Conservation (phyloP, 139 green algal species). For the Coccomyxa sp. region DNA sequence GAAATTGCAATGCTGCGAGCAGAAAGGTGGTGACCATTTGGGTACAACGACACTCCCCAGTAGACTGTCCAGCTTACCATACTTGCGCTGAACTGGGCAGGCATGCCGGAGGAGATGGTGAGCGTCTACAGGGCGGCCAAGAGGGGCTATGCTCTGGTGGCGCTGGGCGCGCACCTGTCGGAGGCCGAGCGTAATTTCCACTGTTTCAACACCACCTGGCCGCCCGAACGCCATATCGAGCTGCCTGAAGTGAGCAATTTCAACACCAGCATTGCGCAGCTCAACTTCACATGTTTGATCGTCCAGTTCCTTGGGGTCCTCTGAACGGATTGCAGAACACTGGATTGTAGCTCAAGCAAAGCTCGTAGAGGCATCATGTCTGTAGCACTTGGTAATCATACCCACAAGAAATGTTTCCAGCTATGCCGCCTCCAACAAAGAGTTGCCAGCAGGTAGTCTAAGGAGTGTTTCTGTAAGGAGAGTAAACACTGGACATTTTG, state of each 20-base stretch:
- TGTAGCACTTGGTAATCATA: too few species aligned
- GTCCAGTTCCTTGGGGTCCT: too few species aligned
- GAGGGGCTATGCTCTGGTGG: constrained; percentile 1
- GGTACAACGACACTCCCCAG: background rate
- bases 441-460: too few species aligned
- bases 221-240: background rate
- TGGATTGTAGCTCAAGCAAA: background rate
- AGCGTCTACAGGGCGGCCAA: background rate
- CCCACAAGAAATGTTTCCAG: too few species aligned
- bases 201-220: background rate
- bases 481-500: too few species aligned
- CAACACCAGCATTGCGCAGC: background rate
- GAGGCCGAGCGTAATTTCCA: background rate
- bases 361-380: too few species aligned
- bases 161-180: background rate
- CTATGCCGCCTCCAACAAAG: too few species aligned
- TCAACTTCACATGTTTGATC: too few species aligned
- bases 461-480: too few species aligned
- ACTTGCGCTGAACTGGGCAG: background rate
- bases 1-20: background rate
- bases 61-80: background rate
- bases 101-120: constrained; percentile 3
- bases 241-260: background rate
- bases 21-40: background rate
- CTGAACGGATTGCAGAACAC: background rate